Base-by-base conservation (phyloP, 208 protist genomes). In the Porcisia deanei region DNA sequence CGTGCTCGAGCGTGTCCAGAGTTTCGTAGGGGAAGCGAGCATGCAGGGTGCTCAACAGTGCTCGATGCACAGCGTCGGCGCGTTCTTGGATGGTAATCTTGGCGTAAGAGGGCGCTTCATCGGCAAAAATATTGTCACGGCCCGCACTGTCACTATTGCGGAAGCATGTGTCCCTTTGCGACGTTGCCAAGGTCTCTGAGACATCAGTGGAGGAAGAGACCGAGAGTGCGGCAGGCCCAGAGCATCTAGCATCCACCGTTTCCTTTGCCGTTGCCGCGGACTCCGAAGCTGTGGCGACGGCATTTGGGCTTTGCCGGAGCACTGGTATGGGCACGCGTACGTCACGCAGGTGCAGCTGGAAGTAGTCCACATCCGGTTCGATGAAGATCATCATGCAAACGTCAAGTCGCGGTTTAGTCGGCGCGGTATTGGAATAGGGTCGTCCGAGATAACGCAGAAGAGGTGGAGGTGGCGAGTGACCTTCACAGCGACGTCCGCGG, bases 341-440 rank as follows among this genome's bases (percentile, higher is more conserved):
- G 34, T 81, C 68, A 30, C 76, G 75, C 59, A 94, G 74, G n/a
- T 81, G 79, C 54, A 94, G 76, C 59, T 79, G 83, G 61, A 94
- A 88, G 77, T 77, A 92, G 71, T 92, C 87, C 12, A 94, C 80
- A 22, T 94, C 90, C 8, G 90, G 87, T 64, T 94, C 90, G 10
- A 88, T 39, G 65, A 88, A 92, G 16, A 94, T 20, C 90, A 94
- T 94, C 20, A 7, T 49, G 25, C 57, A 60, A 5, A 30, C 30
- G 30, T 30, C 30, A 30, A 30, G 30, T 14, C 30, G n/a, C 58
- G 6, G 30, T n/a, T 58, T 60, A 52, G 47, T 49, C n/a, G 16
- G 10, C 30, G 30, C 30, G 30, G 30, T 30, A 0, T 30, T 30
- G 41, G 30, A 30, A 49, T 20, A 10, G 47, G 16, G 54, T 9